These are phyloP conservation scores for Sextonia rubra DNA, from an alignment of 164 flowering plant genomes.

Conservation along the genomic window DNA sequence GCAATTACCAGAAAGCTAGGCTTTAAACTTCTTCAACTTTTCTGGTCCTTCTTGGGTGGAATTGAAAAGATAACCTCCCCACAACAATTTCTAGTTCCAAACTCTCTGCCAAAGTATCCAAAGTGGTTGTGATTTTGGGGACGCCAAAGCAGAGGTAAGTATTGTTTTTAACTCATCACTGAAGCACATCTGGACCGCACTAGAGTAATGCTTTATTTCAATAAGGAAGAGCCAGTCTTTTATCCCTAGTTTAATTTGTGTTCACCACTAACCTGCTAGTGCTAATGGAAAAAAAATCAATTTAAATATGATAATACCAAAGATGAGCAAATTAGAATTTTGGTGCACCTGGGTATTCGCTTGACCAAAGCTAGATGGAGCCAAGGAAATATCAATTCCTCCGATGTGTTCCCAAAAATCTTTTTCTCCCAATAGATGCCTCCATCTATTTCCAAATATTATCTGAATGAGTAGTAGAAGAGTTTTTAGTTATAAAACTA, in stretches of 20 bases:
- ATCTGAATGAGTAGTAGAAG: slow-evolving; percentile 43
- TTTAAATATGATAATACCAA: background rate
- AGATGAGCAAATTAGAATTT: background rate
- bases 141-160: background rate
- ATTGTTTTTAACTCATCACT: background rate
- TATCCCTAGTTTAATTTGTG: background rate
- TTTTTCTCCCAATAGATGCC: slow-evolving; percentile 83
- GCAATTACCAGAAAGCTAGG: background rate
- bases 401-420: slow-evolving; percentile 98
- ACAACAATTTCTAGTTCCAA: too few relatives aligned
- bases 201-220: background rate
- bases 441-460: slow-evolving; percentile 97
- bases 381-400: slow-evolving; percentile 82
- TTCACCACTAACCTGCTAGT: background rate
- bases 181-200: too few relatives aligned
- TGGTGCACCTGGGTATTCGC: slow-evolving; percentile 75
- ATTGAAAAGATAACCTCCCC: too few relatives aligned
- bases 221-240: background rate
- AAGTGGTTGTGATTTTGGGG: background rate
- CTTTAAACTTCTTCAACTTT: too few relatives aligned
- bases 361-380: slow-evolving; percentile 97
- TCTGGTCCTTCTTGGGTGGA: background rate
- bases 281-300: background rate
- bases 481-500: background rate
- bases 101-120: background rate